Evolutionary conservation across 2,329 filamentous ascomycete genomes (phyloP).

Genomic region (Phaeoacremonium minimum): DNA sequence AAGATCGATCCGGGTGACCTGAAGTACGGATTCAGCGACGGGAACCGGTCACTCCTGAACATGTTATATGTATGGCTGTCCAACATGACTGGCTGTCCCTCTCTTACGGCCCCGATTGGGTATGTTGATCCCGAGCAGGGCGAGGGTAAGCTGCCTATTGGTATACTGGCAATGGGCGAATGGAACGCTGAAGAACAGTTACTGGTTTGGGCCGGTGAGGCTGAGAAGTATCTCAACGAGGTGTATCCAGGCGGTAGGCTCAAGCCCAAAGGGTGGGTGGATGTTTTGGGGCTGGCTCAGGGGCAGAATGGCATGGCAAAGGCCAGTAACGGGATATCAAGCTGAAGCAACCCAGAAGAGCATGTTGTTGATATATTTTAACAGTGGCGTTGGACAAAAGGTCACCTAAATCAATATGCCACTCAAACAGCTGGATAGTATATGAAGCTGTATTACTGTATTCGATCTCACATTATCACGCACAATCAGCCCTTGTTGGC

Average conservation of each 20-base stretch:
- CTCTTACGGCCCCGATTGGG: constrained; percentile 70
- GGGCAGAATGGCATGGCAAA: constrained; percentile 11
- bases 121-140: constrained; percentile 58
- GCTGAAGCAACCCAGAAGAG: too few species aligned
- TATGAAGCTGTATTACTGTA: too few species aligned
- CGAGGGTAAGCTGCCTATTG: constrained; percentile 55
- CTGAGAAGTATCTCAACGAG: constrained; percentile 50
- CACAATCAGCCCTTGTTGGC: too few species aligned
- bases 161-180: constrained; percentile 60
- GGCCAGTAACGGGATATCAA: too few species aligned
- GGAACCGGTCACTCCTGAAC: constrained; percentile 65
- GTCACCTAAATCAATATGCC: too few species aligned
- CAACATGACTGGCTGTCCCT: constrained; percentile 76
- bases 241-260: constrained; percentile 41
- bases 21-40: constrained; percentile 70
- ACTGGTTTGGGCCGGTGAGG: constrained; percentile 54
- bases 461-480: too few species aligned
- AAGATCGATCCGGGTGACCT: constrained; percentile 54
- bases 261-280: constrained; percentile 52
- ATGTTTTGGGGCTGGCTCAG: constrained; percentile 42
- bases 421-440: too few species aligned
- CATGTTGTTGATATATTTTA: too few species aligned
- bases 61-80: constrained; percentile 87
- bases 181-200: constrained; percentile 64
- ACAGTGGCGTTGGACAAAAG: too few species aligned